These are phyloP conservation scores for Rhodotorula sp. DNA, from an alignment of 1,284 basidiomycete genomes.

Conservation along the genomic window DNA sequence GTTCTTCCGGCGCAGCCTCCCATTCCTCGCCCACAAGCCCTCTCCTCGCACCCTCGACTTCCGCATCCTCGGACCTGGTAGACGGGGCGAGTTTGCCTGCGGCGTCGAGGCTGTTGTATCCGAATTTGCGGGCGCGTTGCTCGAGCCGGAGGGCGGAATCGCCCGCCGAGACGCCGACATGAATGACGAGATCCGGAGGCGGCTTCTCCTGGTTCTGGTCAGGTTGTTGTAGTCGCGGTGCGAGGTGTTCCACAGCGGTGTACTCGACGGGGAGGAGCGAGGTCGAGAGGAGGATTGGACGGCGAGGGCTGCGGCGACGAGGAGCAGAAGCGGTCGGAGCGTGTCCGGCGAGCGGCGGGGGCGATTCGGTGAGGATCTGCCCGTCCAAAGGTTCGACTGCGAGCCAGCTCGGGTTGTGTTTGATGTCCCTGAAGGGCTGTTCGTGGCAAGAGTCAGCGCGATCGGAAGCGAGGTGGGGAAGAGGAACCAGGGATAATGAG, in stretches of 20 bases:
- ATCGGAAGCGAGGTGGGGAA: neutral
- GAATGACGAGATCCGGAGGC: conserved; percentile 18
- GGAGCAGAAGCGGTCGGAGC: neutral
- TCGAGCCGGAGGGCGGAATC: conserved; percentile 16
- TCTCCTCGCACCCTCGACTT: neutral
- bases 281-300: conserved; percentile 11
- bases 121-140: conserved; percentile 21
- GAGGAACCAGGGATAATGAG: neutral
- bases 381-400: conserved; percentile 15
- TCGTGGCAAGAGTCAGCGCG: no score
- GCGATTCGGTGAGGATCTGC: neutral
- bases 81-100: conserved; percentile 3
- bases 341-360: neutral
- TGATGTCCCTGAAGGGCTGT: conserved; percentile 17
- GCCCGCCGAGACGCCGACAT: conserved; percentile 24
- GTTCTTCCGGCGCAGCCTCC: neutral
- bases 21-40: conserved; percentile 4
- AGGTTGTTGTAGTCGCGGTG: neutral
- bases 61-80: neutral
- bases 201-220: neutral
- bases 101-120: conserved; percentile 18
- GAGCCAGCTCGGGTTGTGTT: conserved; percentile 23
- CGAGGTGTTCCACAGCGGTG: neutral
- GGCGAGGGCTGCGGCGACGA: neutral
- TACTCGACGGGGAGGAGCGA: conserved; percentile 27